Conservation (phyloP, 176 grass and related monocot genomes). For the Pharus latifolius region DNA sequence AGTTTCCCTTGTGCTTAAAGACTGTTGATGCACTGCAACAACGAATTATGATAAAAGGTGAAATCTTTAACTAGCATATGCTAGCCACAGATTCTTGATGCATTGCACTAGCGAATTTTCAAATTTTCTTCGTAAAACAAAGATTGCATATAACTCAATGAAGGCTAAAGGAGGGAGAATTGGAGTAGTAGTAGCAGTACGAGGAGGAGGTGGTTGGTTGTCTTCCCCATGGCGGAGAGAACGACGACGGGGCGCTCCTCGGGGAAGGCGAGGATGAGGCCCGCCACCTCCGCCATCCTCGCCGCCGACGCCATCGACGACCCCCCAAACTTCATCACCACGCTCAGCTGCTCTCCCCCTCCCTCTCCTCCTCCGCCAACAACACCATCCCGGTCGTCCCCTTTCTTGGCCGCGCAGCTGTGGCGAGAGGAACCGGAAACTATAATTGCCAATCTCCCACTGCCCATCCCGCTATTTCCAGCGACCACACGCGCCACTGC, state of each 20-base stretch:
- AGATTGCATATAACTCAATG: background rate
- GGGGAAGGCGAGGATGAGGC: constrained; percentile 66
- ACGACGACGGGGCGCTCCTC: constrained; percentile 83
- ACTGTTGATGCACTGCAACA: background rate
- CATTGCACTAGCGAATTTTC: background rate
- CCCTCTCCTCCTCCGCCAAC: background rate
- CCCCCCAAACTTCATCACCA: constrained; percentile 97
- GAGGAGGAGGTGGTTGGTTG: constrained; percentile 72
- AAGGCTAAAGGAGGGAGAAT: background rate
- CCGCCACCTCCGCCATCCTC: constrained; percentile 73
- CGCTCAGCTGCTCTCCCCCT: constrained; percentile 39
- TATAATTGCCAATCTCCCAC: constrained; percentile 5
- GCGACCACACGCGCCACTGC: background rate
- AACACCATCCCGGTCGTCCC: constrained; percentile 3
- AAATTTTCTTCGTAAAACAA: background rate
- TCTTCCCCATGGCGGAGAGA: constrained; percentile 96
- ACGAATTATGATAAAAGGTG: background rate
- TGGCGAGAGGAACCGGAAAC: background rate
- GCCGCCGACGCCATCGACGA: constrained; percentile 63
- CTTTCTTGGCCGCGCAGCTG: background rate
- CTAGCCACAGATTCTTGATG: background rate
- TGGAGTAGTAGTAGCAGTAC: constrained; percentile 12
- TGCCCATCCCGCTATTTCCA: background rate
- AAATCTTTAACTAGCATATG: background rate
- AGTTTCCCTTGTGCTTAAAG: background rate